Conservation (phyloP, 2,329 filamentous ascomycete genomes). For the Elsinoe ampelina region DNA sequence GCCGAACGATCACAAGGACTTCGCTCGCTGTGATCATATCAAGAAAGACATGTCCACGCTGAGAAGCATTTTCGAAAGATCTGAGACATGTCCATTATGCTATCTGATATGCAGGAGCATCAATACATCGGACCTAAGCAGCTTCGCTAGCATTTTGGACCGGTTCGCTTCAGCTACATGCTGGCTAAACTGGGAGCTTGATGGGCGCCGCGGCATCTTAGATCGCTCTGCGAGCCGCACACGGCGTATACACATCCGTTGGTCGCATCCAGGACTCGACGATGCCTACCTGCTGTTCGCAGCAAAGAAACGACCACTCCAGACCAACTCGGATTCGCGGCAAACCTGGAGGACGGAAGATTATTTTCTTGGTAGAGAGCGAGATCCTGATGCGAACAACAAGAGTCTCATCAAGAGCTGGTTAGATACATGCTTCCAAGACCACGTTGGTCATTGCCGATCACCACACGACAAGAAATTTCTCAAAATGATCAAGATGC, state of each 20-base stretch:
- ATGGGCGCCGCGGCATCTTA: not conserved
- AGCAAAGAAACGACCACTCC: not conserved
- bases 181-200: not conserved
- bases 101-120: not conserved
- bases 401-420: not conserved
- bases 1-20: not conserved
- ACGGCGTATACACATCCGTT: constrained; percentile 1
- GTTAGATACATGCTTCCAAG: not conserved
- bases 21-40: not conserved
- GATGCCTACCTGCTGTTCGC: not conserved
- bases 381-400: not conserved
- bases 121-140: not conserved
- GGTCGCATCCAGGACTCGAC: not conserved
- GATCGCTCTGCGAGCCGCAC: not conserved
- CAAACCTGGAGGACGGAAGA: not conserved
- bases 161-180: not conserved
- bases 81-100: not conserved
- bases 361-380: not conserved
- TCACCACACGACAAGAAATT: not conserved
- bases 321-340: not conserved
- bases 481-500: constrained; percentile 2
- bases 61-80: not conserved
- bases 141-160: not conserved
- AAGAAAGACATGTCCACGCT: not conserved
- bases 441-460: not conserved